Conservation (phyloP, 2,329 filamentous ascomycete genomes). For the Neopestalotiopsis sp. region DNA sequence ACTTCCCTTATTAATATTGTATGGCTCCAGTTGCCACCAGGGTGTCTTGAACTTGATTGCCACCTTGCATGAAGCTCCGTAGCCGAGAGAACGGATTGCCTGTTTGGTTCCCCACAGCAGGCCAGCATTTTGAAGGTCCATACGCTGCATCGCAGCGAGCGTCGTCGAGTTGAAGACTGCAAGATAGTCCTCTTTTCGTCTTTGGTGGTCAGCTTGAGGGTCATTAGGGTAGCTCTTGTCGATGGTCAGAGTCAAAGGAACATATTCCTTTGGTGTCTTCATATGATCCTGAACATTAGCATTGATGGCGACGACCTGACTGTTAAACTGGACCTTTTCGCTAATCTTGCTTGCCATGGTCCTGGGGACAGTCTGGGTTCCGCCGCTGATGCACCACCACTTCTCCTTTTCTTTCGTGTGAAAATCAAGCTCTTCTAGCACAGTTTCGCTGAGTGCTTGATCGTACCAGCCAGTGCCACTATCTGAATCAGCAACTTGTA, state of each 20-base stretch:
- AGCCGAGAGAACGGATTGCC: conserved; percentile 39
- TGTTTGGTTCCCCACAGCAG: conserved; percentile 31
- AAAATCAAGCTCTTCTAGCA: conserved; percentile 27
- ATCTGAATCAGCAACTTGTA: conserved; percentile 13
- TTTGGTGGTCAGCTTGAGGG: neutral
- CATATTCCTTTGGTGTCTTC: neutral
- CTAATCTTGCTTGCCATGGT: conserved; percentile 13
- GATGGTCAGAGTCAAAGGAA: neutral
- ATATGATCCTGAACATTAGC: neutral
- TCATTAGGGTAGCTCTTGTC: neutral
- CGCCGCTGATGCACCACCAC: conserved; percentile 26
- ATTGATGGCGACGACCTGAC: conserved; percentile 10
- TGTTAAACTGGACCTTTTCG: conserved; percentile 13
- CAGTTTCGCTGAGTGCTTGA: conserved; percentile 26
- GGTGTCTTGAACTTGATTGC: conserved; percentile 39
- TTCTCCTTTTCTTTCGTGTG: conserved; percentile 1
- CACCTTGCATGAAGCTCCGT: conserved; percentile 39
- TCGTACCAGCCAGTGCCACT: conserved; percentile 25
- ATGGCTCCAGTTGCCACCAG: conserved; percentile 38
- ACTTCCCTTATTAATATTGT: conserved; percentile 36
- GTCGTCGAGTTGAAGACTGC: conserved; percentile 40
- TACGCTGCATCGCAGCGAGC: conserved; percentile 34
- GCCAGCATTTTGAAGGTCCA: conserved; percentile 32
- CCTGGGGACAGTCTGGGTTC: conserved; percentile 22
- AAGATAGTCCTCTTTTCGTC: conserved; percentile 27